A percentile compares a stretch with the other conserved stretches of the same genome.
Conservation (phyloP, 1,139 yeast species). For the Magnusiomyces suaveolens region DNA sequence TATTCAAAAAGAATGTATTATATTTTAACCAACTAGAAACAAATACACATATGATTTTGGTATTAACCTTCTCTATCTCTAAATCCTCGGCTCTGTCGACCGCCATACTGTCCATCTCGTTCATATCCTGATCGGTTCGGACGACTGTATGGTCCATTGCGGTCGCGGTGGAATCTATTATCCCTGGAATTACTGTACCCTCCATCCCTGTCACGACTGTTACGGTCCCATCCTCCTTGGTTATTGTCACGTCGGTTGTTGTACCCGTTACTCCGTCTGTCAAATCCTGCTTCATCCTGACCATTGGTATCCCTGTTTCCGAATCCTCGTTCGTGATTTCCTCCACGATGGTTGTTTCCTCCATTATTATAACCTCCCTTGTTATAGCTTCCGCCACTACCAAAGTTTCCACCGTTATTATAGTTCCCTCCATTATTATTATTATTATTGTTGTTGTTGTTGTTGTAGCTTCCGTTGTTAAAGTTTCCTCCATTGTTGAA, state of each 20-base stretch:
- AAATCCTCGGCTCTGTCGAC: neutral
- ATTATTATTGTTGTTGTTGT: too few relatives aligned
- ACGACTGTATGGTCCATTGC: neutral
- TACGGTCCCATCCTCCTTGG: slow-evolving; percentile 4
- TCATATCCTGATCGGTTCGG: neutral
- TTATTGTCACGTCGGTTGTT: neutral
- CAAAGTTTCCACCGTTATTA: neutral
- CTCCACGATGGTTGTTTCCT: neutral
- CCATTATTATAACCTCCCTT: neutral
- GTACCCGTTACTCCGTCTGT: neutral
- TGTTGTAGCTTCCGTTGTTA: neutral
- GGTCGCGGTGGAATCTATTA: neutral
- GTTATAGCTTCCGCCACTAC: neutral
- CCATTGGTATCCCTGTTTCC: neutral
- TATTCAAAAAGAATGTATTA: neutral
- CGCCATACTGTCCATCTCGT: neutral
- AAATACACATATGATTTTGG: too few relatives aligned
- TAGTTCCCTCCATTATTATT: neutral
- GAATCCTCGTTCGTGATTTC: neutral
- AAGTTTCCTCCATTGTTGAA: neutral
- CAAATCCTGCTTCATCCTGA: neutral
- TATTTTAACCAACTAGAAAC: too few relatives aligned
- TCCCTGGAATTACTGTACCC: neutral
- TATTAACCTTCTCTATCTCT: neutral
- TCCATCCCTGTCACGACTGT: neutral